Percentiles rank a stretch among this genome's conserved stretches.
Evolutionary conservation across 2,329 filamentous ascomycete species (phyloP).

Genomic region (Pseudogymnoascus sp.): DNA sequence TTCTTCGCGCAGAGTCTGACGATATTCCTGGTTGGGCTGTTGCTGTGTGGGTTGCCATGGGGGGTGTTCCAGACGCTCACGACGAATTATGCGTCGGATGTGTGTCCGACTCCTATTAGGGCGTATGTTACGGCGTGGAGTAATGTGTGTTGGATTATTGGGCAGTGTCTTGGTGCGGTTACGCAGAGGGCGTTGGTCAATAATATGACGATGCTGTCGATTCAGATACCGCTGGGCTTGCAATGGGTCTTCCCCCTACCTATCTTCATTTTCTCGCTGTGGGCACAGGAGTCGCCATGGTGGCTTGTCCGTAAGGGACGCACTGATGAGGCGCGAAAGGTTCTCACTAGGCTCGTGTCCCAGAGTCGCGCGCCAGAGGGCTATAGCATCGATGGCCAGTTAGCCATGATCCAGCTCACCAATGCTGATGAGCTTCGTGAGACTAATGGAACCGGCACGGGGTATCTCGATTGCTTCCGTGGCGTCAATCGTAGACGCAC

Average conservation of each 20-base stretch:
- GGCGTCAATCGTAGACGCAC: constrained; percentile 39
- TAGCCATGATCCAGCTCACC: constrained; percentile 47
- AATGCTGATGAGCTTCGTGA: constrained; percentile 45
- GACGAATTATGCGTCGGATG: constrained; percentile 32
- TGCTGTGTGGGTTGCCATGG: constrained; percentile 40
- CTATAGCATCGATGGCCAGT: constrained; percentile 39
- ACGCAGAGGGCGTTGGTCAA: constrained; percentile 36
- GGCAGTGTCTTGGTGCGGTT: constrained; percentile 38
- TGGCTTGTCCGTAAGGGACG: constrained; percentile 38
- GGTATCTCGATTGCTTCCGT: constrained; percentile 40
- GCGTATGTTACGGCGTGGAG: constrained; percentile 44
- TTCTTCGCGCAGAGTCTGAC: constrained; percentile 39
- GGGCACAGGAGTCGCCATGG: constrained; percentile 40
- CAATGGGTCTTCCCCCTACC: constrained; percentile 42
- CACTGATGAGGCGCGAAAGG: constrained; percentile 34
- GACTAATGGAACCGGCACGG: constrained; percentile 32
- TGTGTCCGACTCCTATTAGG: constrained; percentile 42
- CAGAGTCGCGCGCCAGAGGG: constrained; percentile 38
- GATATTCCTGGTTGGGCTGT: constrained; percentile 36
- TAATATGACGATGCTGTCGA: constrained; percentile 36
- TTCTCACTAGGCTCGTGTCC: constrained; percentile 30
- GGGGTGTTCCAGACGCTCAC: constrained; percentile 38
- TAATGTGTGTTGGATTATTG: constrained; percentile 42
- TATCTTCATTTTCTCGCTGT: constrained; percentile 33
- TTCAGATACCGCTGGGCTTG: constrained; percentile 37